phyloP scores from a whole-genome alignment of 2,329 filamentous ascomycete genomes.

The Lachnellula hyalina region DNA sequence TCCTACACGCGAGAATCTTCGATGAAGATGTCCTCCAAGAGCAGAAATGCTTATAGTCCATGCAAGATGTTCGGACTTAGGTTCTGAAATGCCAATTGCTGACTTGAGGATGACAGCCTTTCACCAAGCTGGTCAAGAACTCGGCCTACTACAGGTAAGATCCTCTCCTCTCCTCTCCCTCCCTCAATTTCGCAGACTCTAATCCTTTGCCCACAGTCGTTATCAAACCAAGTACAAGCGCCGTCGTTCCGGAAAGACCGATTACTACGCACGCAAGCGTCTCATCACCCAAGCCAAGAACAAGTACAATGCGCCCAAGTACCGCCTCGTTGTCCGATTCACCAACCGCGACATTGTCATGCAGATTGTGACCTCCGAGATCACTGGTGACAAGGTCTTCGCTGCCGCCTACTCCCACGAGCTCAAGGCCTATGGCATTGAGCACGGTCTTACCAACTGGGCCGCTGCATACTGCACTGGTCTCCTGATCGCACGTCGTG shows the following conservation, averaged over 20 bases:
- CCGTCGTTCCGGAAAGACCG: conserved; percentile 93
- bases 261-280: conserved; percentile 99
- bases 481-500: conserved; percentile 93
- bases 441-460: conserved; percentile 99
- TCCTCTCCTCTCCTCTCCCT: conserved; percentile 2
- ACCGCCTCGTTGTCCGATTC: conserved; percentile 98
- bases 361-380: conserved; percentile 95
- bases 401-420: conserved; percentile 91
- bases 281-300: conserved; percentile 99
- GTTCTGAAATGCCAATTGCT: conserved; percentile 99
- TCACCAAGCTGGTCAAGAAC: conserved; percentile 96
- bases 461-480: conserved; percentile 94
- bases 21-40: conserved; percentile 19
- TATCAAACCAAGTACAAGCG: conserved; percentile 99
- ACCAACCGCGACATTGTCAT: conserved; percentile 99
- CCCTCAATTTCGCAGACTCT: conserved; percentile 20
- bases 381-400: conserved; percentile 97
- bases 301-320: conserved; percentile 99
- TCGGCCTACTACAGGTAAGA: conserved; percentile 96
- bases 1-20: background rate
- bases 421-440: conserved; percentile 94
- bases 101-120: conserved; percentile 79
- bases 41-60: conserved; percentile 45
- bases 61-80: conserved; percentile 94
- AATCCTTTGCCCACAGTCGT: conserved; percentile 54